Percentiles rank a stretch among this genome's conserved stretches.
phyloP scores from a whole-genome alignment of 2,329 filamentous ascomycete species.

The Fusarium nurragi region DNA sequence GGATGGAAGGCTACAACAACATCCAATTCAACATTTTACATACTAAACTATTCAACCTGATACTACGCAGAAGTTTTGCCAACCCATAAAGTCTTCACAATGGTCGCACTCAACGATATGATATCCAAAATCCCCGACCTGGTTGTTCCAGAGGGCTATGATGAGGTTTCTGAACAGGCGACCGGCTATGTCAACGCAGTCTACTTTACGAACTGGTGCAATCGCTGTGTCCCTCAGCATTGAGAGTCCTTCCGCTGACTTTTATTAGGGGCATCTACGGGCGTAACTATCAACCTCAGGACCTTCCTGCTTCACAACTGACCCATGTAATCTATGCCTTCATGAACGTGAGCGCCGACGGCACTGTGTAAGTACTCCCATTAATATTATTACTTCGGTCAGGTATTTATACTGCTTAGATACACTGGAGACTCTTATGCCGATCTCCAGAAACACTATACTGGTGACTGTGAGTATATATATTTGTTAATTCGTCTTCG shows the following conservation, averaged over 20 bases:
- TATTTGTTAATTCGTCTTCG: too few relatives aligned
- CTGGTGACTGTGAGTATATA: conserved; percentile 27
- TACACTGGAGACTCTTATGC: conserved; percentile 33
- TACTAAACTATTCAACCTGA: background rate
- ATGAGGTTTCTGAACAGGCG: conserved; percentile 6
- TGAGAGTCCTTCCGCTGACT: background rate
- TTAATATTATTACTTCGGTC: fast-evolving
- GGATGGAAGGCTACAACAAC: background rate
- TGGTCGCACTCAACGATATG: conserved; percentile 22
- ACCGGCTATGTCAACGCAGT: conserved; percentile 11
- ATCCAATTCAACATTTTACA: background rate
- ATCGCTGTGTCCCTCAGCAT: fast-evolving
- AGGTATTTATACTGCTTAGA: background rate
- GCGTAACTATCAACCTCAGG: conserved; percentile 74
- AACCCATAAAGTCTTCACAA: background rate
- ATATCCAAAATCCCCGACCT: conserved; percentile 13
- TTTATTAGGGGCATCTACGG: conserved; percentile 72
- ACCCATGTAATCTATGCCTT: conserved; percentile 84
- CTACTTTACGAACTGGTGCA: conserved; percentile 35
- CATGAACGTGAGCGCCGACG: conserved; percentile 75
- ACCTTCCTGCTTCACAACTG: conserved; percentile 73
- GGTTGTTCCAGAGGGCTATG: conserved; percentile 2
- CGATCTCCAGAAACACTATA: conserved; percentile 34
- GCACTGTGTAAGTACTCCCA: conserved; percentile 69
- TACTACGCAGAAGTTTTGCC: background rate